Evolutionary conservation across 768 basidiomycete species (phyloP).

Genomic region (Pleurotus cornucopiae): DNA sequence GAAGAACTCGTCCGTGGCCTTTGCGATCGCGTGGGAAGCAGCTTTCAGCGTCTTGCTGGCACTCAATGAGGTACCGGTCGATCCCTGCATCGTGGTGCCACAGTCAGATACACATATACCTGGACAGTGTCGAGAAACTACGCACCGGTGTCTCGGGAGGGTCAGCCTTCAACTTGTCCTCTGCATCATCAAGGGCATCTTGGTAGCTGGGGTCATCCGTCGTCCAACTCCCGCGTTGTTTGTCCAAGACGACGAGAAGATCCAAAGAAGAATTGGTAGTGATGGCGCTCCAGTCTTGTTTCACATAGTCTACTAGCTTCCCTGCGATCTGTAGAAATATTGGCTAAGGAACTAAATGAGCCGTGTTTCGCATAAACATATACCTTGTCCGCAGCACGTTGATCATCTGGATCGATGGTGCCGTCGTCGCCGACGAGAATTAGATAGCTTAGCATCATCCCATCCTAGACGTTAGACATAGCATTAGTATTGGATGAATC

Average conservation of each 20-base stretch:
- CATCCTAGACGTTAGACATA: neutral
- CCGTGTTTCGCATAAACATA: neutral
- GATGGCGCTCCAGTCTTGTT: neutral
- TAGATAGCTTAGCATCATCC: conserved; percentile 5
- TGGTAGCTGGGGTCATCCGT: neutral
- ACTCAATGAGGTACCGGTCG: neutral
- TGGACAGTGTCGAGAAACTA: neutral
- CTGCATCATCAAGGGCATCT: neutral
- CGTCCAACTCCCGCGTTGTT: neutral
- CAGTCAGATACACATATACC: neutral
- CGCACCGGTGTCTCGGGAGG: conserved; percentile 4
- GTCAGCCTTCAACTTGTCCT: neutral
- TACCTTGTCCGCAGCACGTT: conserved; percentile 9
- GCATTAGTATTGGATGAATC: too few species aligned
- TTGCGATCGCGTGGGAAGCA: neutral
- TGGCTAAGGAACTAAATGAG: neutral
- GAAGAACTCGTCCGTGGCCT: neutral
- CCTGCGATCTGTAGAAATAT: neutral
- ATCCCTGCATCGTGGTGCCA: neutral
- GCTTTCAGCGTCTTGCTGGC: neutral
- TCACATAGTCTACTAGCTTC: conserved; percentile 2
- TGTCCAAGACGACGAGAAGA: neutral
- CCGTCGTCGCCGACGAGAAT: conserved; percentile 6
- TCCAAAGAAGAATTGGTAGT: neutral
- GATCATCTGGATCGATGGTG: conserved; percentile 6